Percentiles rank a stretch among this genome's conserved stretches.
These are phyloP conservation scores for Dichotomopilus funicola DNA, from an alignment of 2,329 filamentous ascomycete genomes.

Conservation along the genomic window DNA sequence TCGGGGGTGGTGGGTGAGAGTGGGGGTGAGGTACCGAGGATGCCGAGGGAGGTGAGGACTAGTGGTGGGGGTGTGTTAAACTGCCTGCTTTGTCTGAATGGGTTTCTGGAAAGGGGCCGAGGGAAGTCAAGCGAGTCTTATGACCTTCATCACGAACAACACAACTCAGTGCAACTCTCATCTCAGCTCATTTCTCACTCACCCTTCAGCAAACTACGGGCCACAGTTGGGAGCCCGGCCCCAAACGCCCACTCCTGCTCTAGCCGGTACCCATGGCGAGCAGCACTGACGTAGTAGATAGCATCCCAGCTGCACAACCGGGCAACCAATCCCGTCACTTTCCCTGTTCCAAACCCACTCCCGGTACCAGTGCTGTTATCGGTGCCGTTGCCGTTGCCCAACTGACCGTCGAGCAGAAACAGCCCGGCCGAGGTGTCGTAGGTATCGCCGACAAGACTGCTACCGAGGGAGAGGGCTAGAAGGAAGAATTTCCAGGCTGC, in stretches of 20 bases:
- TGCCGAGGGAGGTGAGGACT: conserved; percentile 1
- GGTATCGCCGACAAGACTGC: conserved; percentile 46
- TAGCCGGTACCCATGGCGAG: conserved; percentile 58
- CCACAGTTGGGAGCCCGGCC: conserved; percentile 37
- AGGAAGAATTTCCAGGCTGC: conserved; percentile 61
- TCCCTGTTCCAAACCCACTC: not conserved
- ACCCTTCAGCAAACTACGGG: conserved; percentile 34
- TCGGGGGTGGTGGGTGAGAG: too few species aligned
- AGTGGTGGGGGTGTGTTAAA: not conserved
- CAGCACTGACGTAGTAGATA: conserved; percentile 63
- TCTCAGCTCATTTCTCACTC: conserved; percentile 9
- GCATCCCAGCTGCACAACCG: conserved; percentile 74
- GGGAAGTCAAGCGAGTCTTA: too few species aligned
- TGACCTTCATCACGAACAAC: not conserved
- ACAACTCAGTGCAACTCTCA: not conserved
- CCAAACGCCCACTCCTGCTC: conserved; percentile 88
- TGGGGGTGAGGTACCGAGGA: not conserved
- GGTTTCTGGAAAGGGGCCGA: too few species aligned
- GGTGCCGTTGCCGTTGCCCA: conserved; percentile 14
- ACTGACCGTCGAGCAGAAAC: conserved; percentile 35
- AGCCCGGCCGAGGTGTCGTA: conserved; percentile 73
- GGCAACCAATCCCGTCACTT: conserved; percentile 34
- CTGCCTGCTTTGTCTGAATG: too few species aligned
- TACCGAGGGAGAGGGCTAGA: conserved; percentile 51
- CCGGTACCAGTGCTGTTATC: not conserved